phyloP scores from a whole-genome alignment of 441 rosid genomes.

The Corymbia calophylla region DNA sequence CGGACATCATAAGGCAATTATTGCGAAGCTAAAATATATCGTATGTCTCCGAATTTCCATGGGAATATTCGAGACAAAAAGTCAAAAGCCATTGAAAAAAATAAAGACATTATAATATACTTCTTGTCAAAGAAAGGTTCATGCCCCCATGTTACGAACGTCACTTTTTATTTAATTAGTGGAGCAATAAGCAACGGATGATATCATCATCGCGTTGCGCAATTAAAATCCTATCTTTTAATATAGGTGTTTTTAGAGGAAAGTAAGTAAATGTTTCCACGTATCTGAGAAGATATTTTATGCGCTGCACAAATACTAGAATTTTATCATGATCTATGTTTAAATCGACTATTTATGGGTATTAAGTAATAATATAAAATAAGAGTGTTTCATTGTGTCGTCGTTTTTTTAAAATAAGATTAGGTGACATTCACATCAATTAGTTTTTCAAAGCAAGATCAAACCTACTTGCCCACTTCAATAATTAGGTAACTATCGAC shows the following conservation, averaged over 20 bases:
- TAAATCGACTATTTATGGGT: neutral
- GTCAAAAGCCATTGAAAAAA: neutral
- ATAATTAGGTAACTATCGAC: neutral
- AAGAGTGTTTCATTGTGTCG: neutral
- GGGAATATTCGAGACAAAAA: neutral
- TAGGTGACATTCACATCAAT: neutral
- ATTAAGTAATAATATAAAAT: neutral
- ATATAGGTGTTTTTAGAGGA: neutral
- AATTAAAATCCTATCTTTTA: neutral
- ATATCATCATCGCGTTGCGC: neutral
- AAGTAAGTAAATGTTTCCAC: neutral
- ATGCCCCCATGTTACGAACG: neutral
- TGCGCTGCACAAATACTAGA: neutral
- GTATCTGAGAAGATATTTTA: neutral
- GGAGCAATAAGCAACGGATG: neutral
- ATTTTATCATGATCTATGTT: neutral
- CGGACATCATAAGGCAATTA: neutral
- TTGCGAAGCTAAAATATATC: neutral
- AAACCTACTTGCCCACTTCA: neutral
- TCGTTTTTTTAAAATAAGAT: neutral
- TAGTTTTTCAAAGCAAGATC: neutral
- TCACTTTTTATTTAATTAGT: neutral
- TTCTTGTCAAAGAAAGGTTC: neutral
- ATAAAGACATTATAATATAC: neutral
- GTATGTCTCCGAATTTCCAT: neutral